These are phyloP conservation scores for Populus simonii DNA, from an alignment of 345 rosid genomes.

Conservation along the genomic window DNA sequence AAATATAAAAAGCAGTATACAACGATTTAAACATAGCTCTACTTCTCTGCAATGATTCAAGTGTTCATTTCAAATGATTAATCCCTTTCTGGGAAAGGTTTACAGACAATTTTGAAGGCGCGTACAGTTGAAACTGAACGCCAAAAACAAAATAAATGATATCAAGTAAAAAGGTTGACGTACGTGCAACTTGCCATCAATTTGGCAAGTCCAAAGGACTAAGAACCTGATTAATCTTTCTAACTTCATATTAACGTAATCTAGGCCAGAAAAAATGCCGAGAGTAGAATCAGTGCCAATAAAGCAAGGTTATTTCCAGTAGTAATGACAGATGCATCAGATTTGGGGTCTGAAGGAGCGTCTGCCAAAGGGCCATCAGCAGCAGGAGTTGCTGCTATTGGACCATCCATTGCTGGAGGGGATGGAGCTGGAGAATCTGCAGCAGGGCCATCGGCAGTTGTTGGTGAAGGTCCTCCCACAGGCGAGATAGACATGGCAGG, in stretches of 20 bases:
- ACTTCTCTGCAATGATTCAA: neutral
- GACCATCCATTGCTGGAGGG: constrained; percentile 19
- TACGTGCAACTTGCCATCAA: neutral
- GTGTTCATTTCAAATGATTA: neutral
- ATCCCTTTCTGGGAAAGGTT: neutral
- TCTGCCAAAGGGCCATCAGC: constrained; percentile 3
- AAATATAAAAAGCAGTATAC: too few species aligned
- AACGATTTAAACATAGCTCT: too few species aligned
- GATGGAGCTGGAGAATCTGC: constrained; percentile 4
- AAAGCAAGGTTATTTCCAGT: neutral
- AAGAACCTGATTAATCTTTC: neutral
- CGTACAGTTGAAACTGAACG: neutral
- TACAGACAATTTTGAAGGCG: neutral
- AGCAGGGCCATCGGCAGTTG: neutral
- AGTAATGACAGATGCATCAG: neutral
- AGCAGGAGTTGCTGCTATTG: neutral
- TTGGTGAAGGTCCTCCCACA: neutral
- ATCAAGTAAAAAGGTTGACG: neutral
- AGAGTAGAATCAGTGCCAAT: neutral
- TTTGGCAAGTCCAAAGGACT: neutral
- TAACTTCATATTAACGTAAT: neutral
- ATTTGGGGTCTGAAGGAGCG: neutral
- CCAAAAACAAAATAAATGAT: neutral
- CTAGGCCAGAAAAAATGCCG: neutral
- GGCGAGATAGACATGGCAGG: neutral